These are phyloP conservation scores for Metarhizium brunneum DNA, from an alignment of 2,329 filamentous ascomycete genomes.

Conservation along the genomic window DNA sequence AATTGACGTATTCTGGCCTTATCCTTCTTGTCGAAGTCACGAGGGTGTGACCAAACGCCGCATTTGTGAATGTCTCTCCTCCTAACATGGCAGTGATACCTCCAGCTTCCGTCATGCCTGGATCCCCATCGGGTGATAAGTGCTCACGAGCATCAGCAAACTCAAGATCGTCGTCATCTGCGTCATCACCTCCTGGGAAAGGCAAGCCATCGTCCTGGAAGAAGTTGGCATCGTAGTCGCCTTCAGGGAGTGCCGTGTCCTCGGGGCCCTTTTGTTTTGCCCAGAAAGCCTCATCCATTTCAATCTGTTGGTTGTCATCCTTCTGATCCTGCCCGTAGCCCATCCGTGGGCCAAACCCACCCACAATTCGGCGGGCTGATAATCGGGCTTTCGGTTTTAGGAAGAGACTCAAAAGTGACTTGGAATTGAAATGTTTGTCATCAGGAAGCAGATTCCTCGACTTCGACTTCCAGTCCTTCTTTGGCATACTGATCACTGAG, in stretches of 20 bases:
- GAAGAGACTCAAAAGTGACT: conserved; percentile 80
- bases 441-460: conserved; percentile 88
- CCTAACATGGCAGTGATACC: conserved; percentile 43
- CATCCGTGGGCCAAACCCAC: conserved; percentile 35
- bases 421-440: conserved; percentile 96
- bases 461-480: conserved; percentile 93
- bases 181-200: conserved; percentile 49
- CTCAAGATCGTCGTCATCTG: conserved; percentile 60
- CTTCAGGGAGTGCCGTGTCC: conserved; percentile 49
- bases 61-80: conserved; percentile 38
- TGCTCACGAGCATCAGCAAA: conserved; percentile 77
- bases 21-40: conserved; percentile 55
- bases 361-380: conserved; percentile 48
- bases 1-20: conserved; percentile 61
- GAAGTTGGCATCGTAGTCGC: conserved; percentile 94
- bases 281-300: conserved; percentile 96
- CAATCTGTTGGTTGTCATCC: conserved; percentile 52
- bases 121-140: conserved; percentile 56
- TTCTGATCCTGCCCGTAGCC: conserved; percentile 33
- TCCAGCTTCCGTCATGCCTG: conserved; percentile 34
- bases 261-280: conserved; percentile 61
- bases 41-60: conserved; percentile 55
- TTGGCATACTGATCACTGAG: conserved; percentile 73
- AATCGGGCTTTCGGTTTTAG: conserved; percentile 88
- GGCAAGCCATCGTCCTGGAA: conserved; percentile 82